These are phyloP conservation scores for Obelidium mucronatum DNA, from an alignment of 192 early-diverging fungal genomes.

Conservation along the genomic window DNA sequence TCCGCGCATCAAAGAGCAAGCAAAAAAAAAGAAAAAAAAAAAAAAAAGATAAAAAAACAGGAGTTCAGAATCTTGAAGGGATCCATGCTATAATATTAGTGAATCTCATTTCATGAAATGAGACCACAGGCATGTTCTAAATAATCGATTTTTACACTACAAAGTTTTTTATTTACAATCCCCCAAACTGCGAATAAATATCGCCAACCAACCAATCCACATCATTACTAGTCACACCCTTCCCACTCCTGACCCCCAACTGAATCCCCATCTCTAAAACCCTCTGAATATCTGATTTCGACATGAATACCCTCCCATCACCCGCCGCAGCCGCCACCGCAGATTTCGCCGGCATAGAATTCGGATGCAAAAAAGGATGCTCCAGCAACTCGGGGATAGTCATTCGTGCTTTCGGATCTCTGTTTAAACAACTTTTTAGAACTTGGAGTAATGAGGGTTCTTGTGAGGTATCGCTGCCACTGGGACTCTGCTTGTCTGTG, in stretches of 20 bases:
- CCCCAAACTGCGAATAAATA: neutral
- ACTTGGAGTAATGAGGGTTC: constrained; percentile 55
- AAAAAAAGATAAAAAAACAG: too few relatives aligned
- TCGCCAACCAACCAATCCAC: neutral
- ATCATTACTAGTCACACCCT: neutral
- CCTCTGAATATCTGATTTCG: neutral
- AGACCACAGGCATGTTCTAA: too few relatives aligned
- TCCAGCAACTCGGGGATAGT: constrained; percentile 29
- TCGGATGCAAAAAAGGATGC: constrained; percentile 62
- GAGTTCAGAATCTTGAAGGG: too few relatives aligned
- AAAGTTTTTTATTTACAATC: too few relatives aligned
- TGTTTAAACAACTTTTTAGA: constrained; percentile 74
- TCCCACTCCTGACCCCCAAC: neutral
- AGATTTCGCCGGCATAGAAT: too few relatives aligned
- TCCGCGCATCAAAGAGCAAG: too few relatives aligned
- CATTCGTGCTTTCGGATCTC: constrained; percentile 60
- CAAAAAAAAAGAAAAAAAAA: too few relatives aligned
- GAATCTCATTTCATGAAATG: too few relatives aligned
- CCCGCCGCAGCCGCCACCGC: neutral
- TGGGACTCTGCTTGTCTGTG: too few relatives aligned
- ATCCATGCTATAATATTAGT: too few relatives aligned
- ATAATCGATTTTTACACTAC: too few relatives aligned
- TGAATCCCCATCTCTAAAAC: neutral
- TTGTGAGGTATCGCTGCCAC: too few relatives aligned
- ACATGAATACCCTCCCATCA: neutral